These are phyloP conservation scores for Fomitopsis schrenkii DNA, from an alignment of 1,284 basidiomycete species.

Conservation along the genomic window DNA sequence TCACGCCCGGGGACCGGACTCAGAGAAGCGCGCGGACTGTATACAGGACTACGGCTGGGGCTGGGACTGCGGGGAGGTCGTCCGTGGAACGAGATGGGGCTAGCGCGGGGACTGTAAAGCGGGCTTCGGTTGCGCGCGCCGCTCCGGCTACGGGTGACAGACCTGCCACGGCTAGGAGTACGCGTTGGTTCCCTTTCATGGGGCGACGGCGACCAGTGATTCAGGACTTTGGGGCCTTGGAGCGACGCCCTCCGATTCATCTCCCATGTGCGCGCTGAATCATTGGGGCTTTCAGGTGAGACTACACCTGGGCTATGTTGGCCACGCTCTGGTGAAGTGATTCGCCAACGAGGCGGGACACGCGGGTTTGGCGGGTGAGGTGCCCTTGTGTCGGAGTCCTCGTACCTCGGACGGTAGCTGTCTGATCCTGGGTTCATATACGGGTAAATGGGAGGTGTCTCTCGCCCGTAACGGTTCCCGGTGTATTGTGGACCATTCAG, in stretches of 20 bases:
- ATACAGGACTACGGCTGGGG: not conserved
- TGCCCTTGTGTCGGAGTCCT: conserved; percentile 18
- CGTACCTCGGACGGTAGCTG: conserved; percentile 23
- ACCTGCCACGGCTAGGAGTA: conserved; percentile 1
- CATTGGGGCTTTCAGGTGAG: not conserved
- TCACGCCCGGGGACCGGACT: not conserved
- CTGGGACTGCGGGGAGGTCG: not conserved
- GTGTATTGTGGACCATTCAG: conserved; percentile 10
- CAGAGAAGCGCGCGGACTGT: not conserved
- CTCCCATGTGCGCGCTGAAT: not conserved
- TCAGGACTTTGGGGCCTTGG: not conserved
- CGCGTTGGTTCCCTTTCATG: not conserved
- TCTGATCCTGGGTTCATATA: conserved; percentile 20
- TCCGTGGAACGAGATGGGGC: not conserved
- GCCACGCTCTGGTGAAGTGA: not conserved
- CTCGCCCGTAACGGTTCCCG: conserved; percentile 20
- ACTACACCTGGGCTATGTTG: not conserved
- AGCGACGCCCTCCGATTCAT: not conserved
- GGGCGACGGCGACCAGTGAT: conserved; percentile 6
- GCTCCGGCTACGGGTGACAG: not conserved
- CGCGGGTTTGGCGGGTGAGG: conserved; percentile 13
- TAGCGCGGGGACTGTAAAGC: not conserved
- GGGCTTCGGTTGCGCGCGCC: not conserved
- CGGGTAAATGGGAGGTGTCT: conserved; percentile 19
- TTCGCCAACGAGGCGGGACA: not conserved